Evolutionary conservation across 106 monocot species (phyloP), one percentile per base, ranked within the genome.

Genomic region (Dactylorhiza incarnata): DNA sequence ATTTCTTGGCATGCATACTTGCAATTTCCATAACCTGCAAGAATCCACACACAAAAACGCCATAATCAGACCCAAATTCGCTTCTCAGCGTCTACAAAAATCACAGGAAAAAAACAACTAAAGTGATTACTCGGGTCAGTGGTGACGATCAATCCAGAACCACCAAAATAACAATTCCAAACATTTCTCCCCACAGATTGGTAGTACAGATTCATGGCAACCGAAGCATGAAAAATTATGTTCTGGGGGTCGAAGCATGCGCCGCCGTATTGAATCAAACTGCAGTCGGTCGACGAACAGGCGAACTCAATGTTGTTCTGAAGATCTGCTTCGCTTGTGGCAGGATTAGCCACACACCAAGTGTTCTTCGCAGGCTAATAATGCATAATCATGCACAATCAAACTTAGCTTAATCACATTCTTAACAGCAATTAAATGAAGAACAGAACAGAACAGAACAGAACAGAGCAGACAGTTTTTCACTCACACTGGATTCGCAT

Each of bases 271-370:
- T 82, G 78, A 50, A 82, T 82, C 16, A 75, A 48, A 24, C 72
- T 53, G 76, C 85, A 82, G 52, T 82, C 73, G 12, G 76, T 70
- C 17, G 23, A 9, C 11, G 78, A 76, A 67, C 85, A 86, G 6
- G 76, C 85, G 76, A 59, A 82, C 22, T 82, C 19, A 17, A 86
- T 66, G 49, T 72, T 79, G 45, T 71, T 75, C 17, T 79, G 77
- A 2, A 86, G 82, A 20, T 50, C 59, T 0, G 17, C 13, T 50
- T 86, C 76, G 22, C 76, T 72, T 5, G 67, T 16, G 17, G 79
- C 65, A 72, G 82, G 78, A 15, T 86, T 86, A 3, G 85, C 85
- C 15, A 79, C 62, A 71, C 85, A 86, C 82, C 85, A 86, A 17
- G 62, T 79, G 51, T 79, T 79, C 74, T 49, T 29, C 29, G 29